Evolutionary conservation across 2,329 filamentous ascomycete species (phyloP), one percentile per base, ranked within the genome.

Genomic region (Leptographium radiaticola): DNA sequence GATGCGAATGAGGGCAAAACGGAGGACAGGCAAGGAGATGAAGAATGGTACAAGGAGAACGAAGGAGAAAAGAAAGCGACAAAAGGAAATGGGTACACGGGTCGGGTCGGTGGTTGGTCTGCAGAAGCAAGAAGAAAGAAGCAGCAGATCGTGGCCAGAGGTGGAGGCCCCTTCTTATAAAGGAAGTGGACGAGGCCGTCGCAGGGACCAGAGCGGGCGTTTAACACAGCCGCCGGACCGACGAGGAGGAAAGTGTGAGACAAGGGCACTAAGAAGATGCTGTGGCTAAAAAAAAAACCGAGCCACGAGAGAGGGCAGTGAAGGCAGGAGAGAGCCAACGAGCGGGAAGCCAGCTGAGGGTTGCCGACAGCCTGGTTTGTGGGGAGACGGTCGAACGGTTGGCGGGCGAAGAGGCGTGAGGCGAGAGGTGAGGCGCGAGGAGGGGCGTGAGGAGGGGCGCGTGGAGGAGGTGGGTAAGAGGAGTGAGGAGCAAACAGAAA

Each of bases 161-260:
- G 20, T 38, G 38, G 25, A 33, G 44, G 44, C 25, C 6, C 13
- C 30, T 51, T 34, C 30, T 51, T 43, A 43, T 43, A 43, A 43
- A 33, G 30, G n/a, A 49, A 49, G n/a, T 13, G 33, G 46, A 36
- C 46, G 15, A 13, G 46, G 33, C 31, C n/a, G 33, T 36, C 10
- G 25, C 30, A 6, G 16, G 46, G 31, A 31, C n/a, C 73, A 62
- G 68, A 73, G 42, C 38, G 49, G 43, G 39, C 38, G 49, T 55
- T 40, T 52, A 52, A 40, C 45, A 31, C 46, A 52, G 49, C 53
- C 53, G 53, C 49, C 36, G 16, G 39, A 51, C 31, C 39, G 31
- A 44, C 33, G n/a, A 50, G 12, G 34, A 38, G 46, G 31, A 16
- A 18, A 8, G 33, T 42, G 13, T 43, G 31, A 51, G 39, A 51